Conservation (phyloP, 2,329 filamentous ascomycete species). For the Aspergillus sp. region DNA sequence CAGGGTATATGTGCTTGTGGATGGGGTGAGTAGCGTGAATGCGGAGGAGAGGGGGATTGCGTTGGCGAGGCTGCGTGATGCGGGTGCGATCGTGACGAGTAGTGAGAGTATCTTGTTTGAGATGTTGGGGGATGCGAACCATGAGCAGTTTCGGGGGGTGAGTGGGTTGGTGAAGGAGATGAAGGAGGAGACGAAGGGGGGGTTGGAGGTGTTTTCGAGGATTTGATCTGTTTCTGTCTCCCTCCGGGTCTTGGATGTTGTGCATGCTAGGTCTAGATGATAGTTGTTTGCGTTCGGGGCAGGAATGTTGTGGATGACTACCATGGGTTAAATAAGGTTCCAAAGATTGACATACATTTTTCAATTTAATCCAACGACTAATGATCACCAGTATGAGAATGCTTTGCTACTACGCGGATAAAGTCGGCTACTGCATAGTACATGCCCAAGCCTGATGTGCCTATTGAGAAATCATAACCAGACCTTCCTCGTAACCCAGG, state of each 20-base stretch:
- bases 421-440: conserved; percentile 11
- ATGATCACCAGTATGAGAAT: neutral
- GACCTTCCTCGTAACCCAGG: neutral
- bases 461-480: neutral
- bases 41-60: conserved; percentile 76
- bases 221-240: conserved; percentile 37
- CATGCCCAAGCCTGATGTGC: neutral
- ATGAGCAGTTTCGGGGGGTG: conserved; percentile 68
- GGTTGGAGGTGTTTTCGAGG: conserved; percentile 65
- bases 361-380: neutral
- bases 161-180: conserved; percentile 77
- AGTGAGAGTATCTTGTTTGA: conserved; percentile 92
- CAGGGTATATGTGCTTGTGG: conserved; percentile 80
- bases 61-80: conserved; percentile 70
- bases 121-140: conserved; percentile 76
- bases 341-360: neutral
- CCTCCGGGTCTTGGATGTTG: neutral
- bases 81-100: conserved; percentile 76
- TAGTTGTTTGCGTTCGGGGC: neutral
- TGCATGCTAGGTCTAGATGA: neutral
- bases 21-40: conserved; percentile 88
- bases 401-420: conserved; percentile 12
- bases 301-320: neutral
- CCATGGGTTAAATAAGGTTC: no score
- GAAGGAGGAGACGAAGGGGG: conserved; percentile 66